Evolutionary conservation across 805 yeast genomes (phyloP), one percentile per base, ranked within the genome.

Genomic region (Pichia heedii): DNA sequence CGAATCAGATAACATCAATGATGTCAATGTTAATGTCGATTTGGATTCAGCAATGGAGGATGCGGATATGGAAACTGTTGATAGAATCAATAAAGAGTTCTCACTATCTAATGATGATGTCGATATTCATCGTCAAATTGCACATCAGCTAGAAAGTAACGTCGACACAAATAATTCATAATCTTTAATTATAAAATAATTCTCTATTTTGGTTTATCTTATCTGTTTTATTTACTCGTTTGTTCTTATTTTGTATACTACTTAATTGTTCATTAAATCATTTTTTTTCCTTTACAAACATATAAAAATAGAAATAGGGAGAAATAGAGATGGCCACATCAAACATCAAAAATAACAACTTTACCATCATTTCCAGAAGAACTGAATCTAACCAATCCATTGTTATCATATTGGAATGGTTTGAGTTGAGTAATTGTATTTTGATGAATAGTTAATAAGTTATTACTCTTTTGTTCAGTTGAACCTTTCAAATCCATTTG

Each of bases 401-500:
- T 39, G 33, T 77, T 77, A 30, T 65, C 67, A 45, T 66, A 73
- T 43, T 67, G 66, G 50, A 63, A 76, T 33, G 76, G 67, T 52
- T 78, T 72, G 43, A 90, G 62, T 40, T 77, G 74, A 42, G 83
- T 76, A 59, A 93, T 82, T 30, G 96, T 81, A 66, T 90, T 93
- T 66, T 89, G 96, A 67, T 93, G 97, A 46, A 85, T 76, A 15
- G 96, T 87, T 41, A 74, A 73, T 62, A 83, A 70, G 33, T 68
- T 72, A 27, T 73, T 63, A 33, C 71, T 68, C 26, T 61, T 61
- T 44, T 64, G 70, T 42, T 68, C 67, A 54, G 67, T 69, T 45
- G 84, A 76, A 47, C 99, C 99, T 71, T 88, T 93, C 62, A 90
- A 74, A 66, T 93, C 99, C 74, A 93, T 69, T 64, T 90, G 96